A percentile compares a stretch with the other conserved stretches of the same genome.
Conservation (phyloP, 352 stramenopile species). For the Saprolegnia diclina region DNA sequence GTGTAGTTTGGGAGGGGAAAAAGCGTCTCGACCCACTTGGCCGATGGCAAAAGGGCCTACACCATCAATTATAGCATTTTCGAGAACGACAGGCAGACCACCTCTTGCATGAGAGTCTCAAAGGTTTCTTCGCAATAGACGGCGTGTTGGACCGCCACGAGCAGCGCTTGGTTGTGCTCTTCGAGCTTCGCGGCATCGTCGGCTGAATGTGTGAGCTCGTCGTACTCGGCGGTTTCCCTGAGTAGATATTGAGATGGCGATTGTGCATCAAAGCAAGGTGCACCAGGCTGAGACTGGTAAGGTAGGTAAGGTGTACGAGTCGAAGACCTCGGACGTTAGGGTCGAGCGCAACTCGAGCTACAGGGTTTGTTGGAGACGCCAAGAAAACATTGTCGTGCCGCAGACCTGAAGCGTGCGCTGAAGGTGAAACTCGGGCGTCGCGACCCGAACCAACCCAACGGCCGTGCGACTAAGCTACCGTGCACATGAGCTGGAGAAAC, state of each 20-base stretch:
- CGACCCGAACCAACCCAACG: constrained; percentile 68
- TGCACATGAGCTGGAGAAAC: not conserved
- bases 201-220: constrained; percentile 12
- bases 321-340: not conserved
- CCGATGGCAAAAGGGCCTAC: constrained; percentile 20
- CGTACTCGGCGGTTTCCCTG: constrained; percentile 9
- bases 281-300: not conserved
- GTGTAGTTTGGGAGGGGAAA: constrained; percentile 20
- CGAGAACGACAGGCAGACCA: not conserved
- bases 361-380: not conserved
- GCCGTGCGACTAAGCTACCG: constrained; percentile 70
- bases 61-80: not conserved
- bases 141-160: constrained; percentile 80
- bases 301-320: not conserved
- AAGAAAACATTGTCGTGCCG: not conserved
- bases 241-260: not conserved
- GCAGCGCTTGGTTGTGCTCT: constrained; percentile 51
- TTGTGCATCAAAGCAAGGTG: not conserved
- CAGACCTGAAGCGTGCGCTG: constrained; percentile 67
- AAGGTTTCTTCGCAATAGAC: constrained; percentile 85
- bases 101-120: constrained; percentile 76
- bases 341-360: constrained; percentile 4
- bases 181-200: constrained; percentile 3
- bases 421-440: constrained; percentile 72
- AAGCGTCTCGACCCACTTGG: constrained; percentile 22